Conservation (phyloP, 805 yeast genomes). For the Lipomyces orientalis region DNA sequence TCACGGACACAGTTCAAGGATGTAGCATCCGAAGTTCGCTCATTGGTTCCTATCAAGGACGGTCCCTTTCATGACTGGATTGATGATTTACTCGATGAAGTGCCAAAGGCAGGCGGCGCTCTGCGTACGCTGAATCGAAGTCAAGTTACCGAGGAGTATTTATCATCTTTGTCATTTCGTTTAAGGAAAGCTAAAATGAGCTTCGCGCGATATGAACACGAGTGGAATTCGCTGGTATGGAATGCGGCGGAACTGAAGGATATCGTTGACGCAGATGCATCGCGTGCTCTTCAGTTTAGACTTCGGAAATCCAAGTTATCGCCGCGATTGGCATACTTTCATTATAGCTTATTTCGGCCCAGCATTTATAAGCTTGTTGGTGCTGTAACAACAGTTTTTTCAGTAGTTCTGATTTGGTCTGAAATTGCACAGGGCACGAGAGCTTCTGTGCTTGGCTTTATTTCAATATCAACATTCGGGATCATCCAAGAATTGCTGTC, state of each 20-base stretch:
- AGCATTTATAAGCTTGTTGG: conserved; percentile 53
- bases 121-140: conserved; percentile 35
- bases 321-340: conserved; percentile 52
- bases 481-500: conserved; percentile 51
- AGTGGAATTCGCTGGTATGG: conserved; percentile 57
- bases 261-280: conserved; percentile 52
- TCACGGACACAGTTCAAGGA: conserved; percentile 67
- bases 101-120: conserved; percentile 34
- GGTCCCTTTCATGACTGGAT: conserved; percentile 69
- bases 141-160: conserved; percentile 49
- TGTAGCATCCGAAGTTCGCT: conserved; percentile 61
- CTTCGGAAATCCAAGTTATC: conserved; percentile 43
- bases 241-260: conserved; percentile 64
- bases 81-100: conserved; percentile 52
- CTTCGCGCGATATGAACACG: conserved; percentile 60
- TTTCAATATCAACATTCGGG: conserved; percentile 50
- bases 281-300: conserved; percentile 43
- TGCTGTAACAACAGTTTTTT: conserved; percentile 50
- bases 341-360: conserved; percentile 56
- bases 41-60: conserved; percentile 55
- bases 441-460: conserved; percentile 63
- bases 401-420: conserved; percentile 68
- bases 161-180: conserved; percentile 58
- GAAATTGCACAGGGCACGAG: conserved; percentile 75
- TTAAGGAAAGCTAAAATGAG: conserved; percentile 60